Evolutionary conservation across 2,329 filamentous ascomycete genomes (phyloP).

Genomic region (Fusarium begoniae): DNA sequence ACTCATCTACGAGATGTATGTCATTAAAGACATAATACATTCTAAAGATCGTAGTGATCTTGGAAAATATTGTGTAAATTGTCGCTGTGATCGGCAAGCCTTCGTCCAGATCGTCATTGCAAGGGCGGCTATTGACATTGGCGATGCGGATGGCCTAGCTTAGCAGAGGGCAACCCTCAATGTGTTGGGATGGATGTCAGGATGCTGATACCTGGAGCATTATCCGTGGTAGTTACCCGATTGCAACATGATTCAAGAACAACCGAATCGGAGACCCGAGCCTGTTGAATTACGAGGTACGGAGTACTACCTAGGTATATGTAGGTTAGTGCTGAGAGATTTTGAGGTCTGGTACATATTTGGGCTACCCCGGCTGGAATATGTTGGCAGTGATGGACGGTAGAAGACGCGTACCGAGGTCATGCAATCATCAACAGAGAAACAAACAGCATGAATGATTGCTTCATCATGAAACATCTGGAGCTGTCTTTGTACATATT

Average conservation of each 20-base stretch:
- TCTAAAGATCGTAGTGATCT: not conserved
- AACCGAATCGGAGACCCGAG: constrained; percentile 6
- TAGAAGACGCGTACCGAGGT: not conserved
- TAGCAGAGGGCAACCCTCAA: constrained; percentile 10
- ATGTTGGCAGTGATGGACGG: not conserved
- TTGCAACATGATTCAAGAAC: constrained; percentile 5
- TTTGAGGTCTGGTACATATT: not conserved
- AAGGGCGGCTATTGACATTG: constrained; percentile 24
- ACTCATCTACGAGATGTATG: not conserved
- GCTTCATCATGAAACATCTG: constrained; percentile 31
- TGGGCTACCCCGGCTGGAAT: not conserved
- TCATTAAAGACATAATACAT: not conserved
- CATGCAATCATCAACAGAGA: constrained; percentile 10
- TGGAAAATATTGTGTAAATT: constrained; percentile 5
- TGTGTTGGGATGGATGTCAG: not conserved
- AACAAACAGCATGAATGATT: constrained; percentile 8
- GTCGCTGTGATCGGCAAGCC: constrained; percentile 19
- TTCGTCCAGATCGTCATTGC: constrained; percentile 24
- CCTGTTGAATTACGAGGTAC: not conserved
- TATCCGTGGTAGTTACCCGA: constrained; percentile 2
- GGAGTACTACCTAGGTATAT: not conserved
- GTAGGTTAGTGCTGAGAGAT: not conserved
- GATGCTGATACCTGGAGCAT: not conserved
- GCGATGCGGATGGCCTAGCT: not conserved
- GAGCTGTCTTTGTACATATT: not conserved